A percentile compares a stretch with the other conserved stretches of the same genome.
phyloP scores from a whole-genome alignment of 257 asterid genomes.

The Salvia hispanica region DNA sequence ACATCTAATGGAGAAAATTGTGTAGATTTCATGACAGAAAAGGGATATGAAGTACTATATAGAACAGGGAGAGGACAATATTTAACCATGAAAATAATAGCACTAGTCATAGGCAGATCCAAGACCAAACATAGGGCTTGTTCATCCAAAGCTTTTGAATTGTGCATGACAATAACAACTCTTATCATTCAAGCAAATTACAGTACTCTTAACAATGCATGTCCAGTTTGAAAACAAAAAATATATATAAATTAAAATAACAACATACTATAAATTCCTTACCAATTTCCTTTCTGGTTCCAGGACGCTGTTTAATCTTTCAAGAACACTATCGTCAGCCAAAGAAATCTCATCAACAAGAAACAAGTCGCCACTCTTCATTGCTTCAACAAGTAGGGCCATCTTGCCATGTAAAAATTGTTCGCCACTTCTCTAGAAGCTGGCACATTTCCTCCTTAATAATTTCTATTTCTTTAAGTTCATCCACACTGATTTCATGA shows the following conservation, averaged over 20 bases:
- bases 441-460: slow-evolving; percentile 42
- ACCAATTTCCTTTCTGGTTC: slow-evolving; percentile 97
- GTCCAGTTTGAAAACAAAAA: slow-evolving; percentile 8
- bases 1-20: neutral
- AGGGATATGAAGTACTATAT: neutral
- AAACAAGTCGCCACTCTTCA: slow-evolving; percentile 84
- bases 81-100: neutral
- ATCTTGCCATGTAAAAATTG: slow-evolving; percentile 91
- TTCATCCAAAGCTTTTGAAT: no score
- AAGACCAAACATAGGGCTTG: neutral
- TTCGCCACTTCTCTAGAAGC: slow-evolving; percentile 76
- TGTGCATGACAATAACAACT: neutral
- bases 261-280: slow-evolving; percentile 29
- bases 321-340: slow-evolving; percentile 99
- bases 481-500: slow-evolving; percentile 58
- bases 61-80: neutral
- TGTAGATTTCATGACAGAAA: neutral
- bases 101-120: slow-evolving; percentile 1
- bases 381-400: slow-evolving; percentile 96
- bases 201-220: neutral
- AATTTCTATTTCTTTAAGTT: slow-evolving; percentile 44
- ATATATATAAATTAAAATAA: neutral
- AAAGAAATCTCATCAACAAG: slow-evolving; percentile 95
- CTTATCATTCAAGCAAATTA: neutral
- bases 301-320: slow-evolving; percentile 90